Percentiles rank a stretch among this genome's conserved stretches.
Conservation (phyloP, 2,329 filamentous ascomycete species). For the Calonectria multiphialidica region DNA sequence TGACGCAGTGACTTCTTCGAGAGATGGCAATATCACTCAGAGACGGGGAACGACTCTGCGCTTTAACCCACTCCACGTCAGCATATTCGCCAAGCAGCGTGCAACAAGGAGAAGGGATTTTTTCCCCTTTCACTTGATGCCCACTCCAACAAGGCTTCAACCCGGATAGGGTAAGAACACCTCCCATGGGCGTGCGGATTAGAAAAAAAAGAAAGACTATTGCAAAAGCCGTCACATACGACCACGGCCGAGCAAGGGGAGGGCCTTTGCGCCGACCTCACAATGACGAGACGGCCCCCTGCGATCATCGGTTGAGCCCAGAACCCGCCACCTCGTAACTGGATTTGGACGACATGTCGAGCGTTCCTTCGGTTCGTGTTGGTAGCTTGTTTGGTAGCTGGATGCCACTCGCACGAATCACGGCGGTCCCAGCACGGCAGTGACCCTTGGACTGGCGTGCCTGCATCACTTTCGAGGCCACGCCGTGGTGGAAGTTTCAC, state of each 20-base stretch:
- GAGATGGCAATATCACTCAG: constrained; percentile 27
- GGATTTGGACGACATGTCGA: constrained; percentile 14
- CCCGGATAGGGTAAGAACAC: constrained; percentile 22
- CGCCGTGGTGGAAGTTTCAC: constrained; percentile 34
- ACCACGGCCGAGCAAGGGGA: constrained; percentile 28
- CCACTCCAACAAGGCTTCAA: constrained; percentile 21
- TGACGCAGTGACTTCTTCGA: constrained; percentile 17
- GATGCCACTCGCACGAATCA: constrained; percentile 25
- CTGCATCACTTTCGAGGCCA: constrained; percentile 30
- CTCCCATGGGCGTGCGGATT: constrained; percentile 24
- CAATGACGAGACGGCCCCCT: constrained; percentile 19
- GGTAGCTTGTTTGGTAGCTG: constrained; percentile 25
- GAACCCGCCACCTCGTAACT: constrained; percentile 40
- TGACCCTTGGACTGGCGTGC: constrained; percentile 26
- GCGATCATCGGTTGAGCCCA: constrained; percentile 24
- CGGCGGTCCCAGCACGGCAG: constrained; percentile 35
- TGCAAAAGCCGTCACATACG: constrained; percentile 26
- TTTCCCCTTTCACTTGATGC: constrained; percentile 8
- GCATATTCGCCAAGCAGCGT: constrained; percentile 27
- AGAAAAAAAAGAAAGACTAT: constrained; percentile 19
- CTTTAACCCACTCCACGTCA: constrained; percentile 29
- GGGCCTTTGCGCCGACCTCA: constrained; percentile 20
- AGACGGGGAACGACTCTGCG: constrained; percentile 26
- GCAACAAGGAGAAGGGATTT: constrained; percentile 24
- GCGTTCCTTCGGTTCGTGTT: constrained; percentile 24